Conservation (phyloP, 805 yeast species). For the Starmerella vaccinii region DNA sequence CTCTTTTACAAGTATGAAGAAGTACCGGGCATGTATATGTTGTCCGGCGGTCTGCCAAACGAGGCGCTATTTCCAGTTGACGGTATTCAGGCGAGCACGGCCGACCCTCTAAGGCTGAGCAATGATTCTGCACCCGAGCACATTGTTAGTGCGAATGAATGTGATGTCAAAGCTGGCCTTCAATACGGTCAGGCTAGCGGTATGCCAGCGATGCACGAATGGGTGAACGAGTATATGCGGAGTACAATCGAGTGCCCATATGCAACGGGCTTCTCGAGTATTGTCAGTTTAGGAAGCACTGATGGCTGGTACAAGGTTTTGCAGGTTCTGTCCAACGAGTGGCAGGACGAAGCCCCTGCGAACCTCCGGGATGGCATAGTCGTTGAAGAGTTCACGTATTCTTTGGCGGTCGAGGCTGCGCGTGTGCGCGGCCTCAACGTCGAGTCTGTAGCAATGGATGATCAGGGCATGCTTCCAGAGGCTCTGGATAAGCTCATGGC, state of each 20-base stretch:
- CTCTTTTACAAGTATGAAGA: conserved; percentile 25
- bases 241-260: conserved; percentile 20
- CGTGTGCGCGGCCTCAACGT: conserved; percentile 49
- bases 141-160: conserved; percentile 10
- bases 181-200: conserved; percentile 89
- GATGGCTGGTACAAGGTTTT: conserved; percentile 26
- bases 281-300: conserved; percentile 24
- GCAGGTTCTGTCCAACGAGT: conserved; percentile 24
- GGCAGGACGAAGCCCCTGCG: conserved; percentile 20
- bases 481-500: conserved; percentile 45
- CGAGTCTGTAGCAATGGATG: conserved; percentile 61
- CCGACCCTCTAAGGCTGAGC: conserved; percentile 3
- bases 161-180: conserved; percentile 54
- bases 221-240: conserved; percentile 53
- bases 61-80: conserved; percentile 23
- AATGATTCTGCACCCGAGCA: conserved; percentile 5
- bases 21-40: conserved; percentile 24
- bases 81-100: conserved; percentile 16
- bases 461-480: conserved; percentile 40
- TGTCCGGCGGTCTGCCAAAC: conserved; percentile 26
- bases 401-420: conserved; percentile 64
- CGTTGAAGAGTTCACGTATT: conserved; percentile 67
- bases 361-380: conserved; percentile 50
- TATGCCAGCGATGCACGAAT: conserved; percentile 55
- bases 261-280: conserved; percentile 22